Evolutionary conservation across 2,329 filamentous ascomycete genomes (phyloP).

Genomic region (Chaetomiaceae sp.): DNA sequence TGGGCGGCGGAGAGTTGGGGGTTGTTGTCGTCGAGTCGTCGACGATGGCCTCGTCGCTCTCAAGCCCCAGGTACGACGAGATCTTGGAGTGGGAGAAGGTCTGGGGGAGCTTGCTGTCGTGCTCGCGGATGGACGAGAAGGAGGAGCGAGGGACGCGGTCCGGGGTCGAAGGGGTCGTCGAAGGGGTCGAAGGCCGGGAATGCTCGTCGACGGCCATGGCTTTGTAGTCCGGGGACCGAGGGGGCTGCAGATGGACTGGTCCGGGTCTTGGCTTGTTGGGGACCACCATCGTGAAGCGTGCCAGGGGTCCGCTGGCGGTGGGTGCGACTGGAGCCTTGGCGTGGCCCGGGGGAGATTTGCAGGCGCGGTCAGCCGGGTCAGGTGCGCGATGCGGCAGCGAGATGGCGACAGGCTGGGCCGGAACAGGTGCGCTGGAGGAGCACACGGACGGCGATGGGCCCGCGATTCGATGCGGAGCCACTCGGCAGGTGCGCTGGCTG

Average conservation of each 20-base stretch:
- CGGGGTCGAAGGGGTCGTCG: too few relatives aligned
- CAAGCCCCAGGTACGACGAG: conserved; percentile 47
- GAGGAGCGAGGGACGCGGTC: conserved; percentile 47
- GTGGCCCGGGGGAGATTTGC: conserved; percentile 16
- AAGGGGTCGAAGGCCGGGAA: conserved; percentile 28
- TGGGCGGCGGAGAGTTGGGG: conserved; percentile 33
- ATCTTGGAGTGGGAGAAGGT: conserved; percentile 60
- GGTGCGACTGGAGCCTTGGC: conserved; percentile 14
- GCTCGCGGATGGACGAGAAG: conserved; percentile 60
- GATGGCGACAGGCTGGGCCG: conserved; percentile 21
- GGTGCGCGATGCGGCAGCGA: conserved; percentile 23
- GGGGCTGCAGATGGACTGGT: conserved; percentile 21
- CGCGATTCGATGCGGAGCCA: conserved; percentile 20
- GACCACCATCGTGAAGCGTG: conserved; percentile 23
- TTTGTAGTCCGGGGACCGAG: conserved; percentile 26
- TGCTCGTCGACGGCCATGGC: conserved; percentile 24
- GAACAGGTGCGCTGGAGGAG: neutral
- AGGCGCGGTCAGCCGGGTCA: conserved; percentile 26
- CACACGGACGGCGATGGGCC: conserved; percentile 15
- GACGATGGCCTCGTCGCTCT: conserved; percentile 47
- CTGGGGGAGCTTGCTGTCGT: conserved; percentile 55
- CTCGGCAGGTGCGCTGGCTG: conserved; percentile 15
- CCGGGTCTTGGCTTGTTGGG: conserved; percentile 23
- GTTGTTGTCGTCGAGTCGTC: conserved; percentile 36
- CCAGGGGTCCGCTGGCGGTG: conserved; percentile 2